Conservation (phyloP, 2,329 filamentous ascomycete species). For the Ceratocystis diversiconidia region DNA sequence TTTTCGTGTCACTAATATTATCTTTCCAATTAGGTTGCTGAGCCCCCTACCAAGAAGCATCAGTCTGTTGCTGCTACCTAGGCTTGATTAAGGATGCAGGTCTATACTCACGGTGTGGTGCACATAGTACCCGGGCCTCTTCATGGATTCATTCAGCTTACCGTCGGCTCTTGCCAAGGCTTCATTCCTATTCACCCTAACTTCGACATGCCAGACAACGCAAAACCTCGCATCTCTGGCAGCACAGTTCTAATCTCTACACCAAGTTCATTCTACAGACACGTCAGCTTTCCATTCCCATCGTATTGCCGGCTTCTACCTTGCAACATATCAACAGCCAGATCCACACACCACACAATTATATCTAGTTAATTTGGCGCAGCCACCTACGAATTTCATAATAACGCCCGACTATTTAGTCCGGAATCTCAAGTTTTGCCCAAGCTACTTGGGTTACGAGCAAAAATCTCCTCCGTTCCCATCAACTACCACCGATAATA, state of each 20-base stretch:
- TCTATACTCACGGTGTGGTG: background rate
- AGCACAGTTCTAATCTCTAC: background rate
- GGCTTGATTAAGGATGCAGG: background rate
- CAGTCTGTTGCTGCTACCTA: slow-evolving; percentile 4
- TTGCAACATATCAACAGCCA: background rate
- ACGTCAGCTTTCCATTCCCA: background rate
- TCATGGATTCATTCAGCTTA: too few relatives aligned
- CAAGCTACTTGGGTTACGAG: background rate
- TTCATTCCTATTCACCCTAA: too few relatives aligned
- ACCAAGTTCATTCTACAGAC: background rate
- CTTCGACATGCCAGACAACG: too few relatives aligned
- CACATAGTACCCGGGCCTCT: background rate
- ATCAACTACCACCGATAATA: background rate
- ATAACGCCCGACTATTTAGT: background rate
- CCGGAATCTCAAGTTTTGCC: background rate
- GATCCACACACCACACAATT: background rate
- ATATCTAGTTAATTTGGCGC: background rate
- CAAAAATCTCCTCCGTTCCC: background rate
- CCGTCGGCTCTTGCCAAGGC: too few relatives aligned
- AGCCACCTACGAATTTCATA: background rate
- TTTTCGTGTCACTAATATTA: too few relatives aligned
- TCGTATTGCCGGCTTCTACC: background rate
- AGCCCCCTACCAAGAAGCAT: background rate
- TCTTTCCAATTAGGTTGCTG: background rate
- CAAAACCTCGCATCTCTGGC: background rate